phyloP scores from a whole-genome alignment of 2,329 filamentous ascomycete species.

The Monosporascus sp. region DNA sequence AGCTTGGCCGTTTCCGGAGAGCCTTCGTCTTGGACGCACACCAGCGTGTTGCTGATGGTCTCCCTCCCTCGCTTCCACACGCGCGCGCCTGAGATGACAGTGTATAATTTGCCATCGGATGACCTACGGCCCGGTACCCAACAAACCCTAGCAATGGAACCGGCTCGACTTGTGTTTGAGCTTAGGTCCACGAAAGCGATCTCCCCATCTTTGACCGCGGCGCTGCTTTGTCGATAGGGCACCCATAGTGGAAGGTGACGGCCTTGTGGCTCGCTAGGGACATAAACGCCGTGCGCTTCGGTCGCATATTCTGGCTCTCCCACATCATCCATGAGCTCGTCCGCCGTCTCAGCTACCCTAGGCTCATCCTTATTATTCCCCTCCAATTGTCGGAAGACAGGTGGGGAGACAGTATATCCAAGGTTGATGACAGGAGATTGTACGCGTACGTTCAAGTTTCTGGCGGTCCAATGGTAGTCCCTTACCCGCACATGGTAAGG shows the following conservation, averaged over 20 bases:
- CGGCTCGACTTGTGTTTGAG: conserved; percentile 6
- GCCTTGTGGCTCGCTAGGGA: conserved; percentile 3
- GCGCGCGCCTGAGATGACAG: conserved; percentile 16
- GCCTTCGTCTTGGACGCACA: not conserved
- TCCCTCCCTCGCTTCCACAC: not conserved
- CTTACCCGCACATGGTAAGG: conserved; percentile 16
- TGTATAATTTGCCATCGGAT: conserved; percentile 14
- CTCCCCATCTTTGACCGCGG: conserved; percentile 4
- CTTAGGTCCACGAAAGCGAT: conserved; percentile 16
- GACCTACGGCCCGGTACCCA: conserved; percentile 20
- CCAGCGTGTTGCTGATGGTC: not conserved
- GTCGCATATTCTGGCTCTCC: conserved; percentile 6
- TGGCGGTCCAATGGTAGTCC: conserved; percentile 16
- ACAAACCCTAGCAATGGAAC: conserved; percentile 14
- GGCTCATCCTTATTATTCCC: conserved; percentile 15
- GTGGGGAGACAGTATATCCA: not conserved
- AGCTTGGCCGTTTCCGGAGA: not conserved
- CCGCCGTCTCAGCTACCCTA: conserved; percentile 6
- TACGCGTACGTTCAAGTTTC: conserved; percentile 13
- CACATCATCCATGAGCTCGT: conserved; percentile 11
- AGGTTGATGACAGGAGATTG: conserved; percentile 17
- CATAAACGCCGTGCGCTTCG: conserved; percentile 20
- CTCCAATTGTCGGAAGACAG: conserved; percentile 17
- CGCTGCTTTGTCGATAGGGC: conserved; percentile 6
- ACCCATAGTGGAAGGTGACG: conserved; percentile 20